Conservation (phyloP, 140 eudicot genomes). For the Artemisia princeps region DNA sequence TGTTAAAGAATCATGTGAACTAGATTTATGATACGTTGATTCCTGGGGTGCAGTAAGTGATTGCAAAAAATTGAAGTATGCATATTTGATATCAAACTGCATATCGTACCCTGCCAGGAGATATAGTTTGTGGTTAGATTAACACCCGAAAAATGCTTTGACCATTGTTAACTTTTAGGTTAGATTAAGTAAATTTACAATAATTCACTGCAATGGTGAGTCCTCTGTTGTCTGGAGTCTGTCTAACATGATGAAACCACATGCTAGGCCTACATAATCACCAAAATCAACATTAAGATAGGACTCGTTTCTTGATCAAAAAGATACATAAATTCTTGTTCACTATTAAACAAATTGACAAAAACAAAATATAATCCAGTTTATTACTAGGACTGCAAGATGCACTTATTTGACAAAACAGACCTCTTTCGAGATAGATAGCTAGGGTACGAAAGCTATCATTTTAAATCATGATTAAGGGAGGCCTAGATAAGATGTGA, state of each 20-base stretch:
- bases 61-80: constrained; percentile 90
- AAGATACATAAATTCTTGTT: not conserved
- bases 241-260: constrained; percentile 99
- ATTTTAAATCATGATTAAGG: not conserved
- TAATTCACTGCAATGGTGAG: constrained; percentile 87
- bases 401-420: not conserved
- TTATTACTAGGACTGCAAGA: no score
- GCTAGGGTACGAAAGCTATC: not conserved
- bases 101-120: constrained; percentile 86
- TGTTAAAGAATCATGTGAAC: constrained; percentile 4
- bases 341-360: not conserved
- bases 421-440: not conserved
- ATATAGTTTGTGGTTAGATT: not conserved
- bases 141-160: not conserved
- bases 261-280: constrained; percentile 81
- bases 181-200: constrained; percentile 34
- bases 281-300: constrained; percentile 10
- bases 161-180: not conserved
- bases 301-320: not conserved
- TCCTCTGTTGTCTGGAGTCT: constrained; percentile 61
- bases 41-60: constrained; percentile 34
- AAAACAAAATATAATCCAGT: not conserved
- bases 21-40: constrained; percentile 18
- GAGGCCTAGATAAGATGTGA: not conserved
- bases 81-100: constrained; percentile 87